Evolutionary conservation across 495 filamentous ascomycete genomes (phyloP), one percentile per base, ranked within the genome.

Genomic region (Cenococcum geophilum): DNA sequence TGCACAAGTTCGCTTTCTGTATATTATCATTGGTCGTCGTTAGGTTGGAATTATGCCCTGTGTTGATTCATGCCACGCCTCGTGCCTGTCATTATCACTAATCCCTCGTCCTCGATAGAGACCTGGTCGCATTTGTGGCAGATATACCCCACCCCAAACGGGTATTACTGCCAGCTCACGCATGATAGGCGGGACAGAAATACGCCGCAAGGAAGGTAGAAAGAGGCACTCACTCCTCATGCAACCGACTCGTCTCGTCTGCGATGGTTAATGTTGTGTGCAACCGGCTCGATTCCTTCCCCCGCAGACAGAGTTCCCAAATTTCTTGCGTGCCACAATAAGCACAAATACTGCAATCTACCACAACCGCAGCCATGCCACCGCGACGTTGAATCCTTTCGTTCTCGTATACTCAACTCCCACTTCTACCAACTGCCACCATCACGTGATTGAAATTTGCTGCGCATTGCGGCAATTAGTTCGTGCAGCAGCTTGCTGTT

Each of bases 261-360:
- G 49, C 20, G 49, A 1, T 10, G 40, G 49, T 32, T 52, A 45
- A 42, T 16, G 23, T 43, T 18, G 59, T 34, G 40, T 49, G 37
- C 59, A 32, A 51, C 57, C 59, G 59, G 59, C 52, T 62, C 59
- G 49, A 62, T 62, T 54, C 52, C 42, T 57, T 62, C 49, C 32
- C 59, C 49, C 21, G 49, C 49, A 52, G 49, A 3, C n/a, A 52
- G 12, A 23, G 21, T 45, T 45, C 3, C 11, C 40, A 45, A 10
- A 10, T 14, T 45, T 45, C 27, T 52, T 32, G 25, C 25, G 49
- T 52, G 49, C 49, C 49, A 3, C 21, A 52, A 45, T 45, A 45
- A 45, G 18, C 18, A 45, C 40, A 45, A 45, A 45, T 45, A 18
- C 40, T 45, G 18, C 40, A 45, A 48, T 49, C 45, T 21, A 22